Evolutionary conservation across 768 basidiomycete species (phyloP).

Genomic region (Mycena crocata): DNA sequence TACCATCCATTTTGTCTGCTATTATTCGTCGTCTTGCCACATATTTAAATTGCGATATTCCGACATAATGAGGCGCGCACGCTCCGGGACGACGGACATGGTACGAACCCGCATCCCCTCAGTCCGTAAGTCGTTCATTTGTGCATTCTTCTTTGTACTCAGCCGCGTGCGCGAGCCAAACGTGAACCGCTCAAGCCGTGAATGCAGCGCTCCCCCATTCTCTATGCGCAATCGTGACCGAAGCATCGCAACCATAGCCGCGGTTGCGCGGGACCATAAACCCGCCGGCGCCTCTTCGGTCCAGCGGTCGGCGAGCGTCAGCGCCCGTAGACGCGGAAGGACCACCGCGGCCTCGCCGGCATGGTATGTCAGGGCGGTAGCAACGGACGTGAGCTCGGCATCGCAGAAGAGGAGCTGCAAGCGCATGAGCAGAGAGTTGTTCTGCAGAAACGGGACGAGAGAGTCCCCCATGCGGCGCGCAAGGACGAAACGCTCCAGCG

Average conservation of each 20-base stretch:
- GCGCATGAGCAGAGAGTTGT: constrained; percentile 15
- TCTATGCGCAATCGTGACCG: constrained; percentile 18
- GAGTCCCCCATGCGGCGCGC: constrained; percentile 7
- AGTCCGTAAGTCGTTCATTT: neutral
- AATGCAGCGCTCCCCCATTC: neutral
- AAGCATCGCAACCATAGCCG: constrained; percentile 22
- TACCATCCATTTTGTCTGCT: too few relatives aligned
- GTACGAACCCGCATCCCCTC: constrained; percentile 22
- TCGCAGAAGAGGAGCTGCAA: constrained; percentile 23
- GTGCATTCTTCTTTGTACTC: constrained; percentile 16
- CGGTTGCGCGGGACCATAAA: constrained; percentile 17
- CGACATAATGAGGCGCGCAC: neutral
- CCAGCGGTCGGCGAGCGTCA: constrained; percentile 21
- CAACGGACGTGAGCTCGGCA: constrained; percentile 3
- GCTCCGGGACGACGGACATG: neutral
- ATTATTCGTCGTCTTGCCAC: constrained; percentile 2
- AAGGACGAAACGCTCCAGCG: constrained; percentile 16
- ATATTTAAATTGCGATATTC: constrained; percentile 4
- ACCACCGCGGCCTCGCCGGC: neutral
- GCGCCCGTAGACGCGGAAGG: constrained; percentile 14
- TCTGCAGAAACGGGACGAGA: constrained; percentile 18
- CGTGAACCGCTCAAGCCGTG: neutral
- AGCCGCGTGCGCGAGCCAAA: constrained; percentile 14
- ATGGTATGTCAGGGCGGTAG: neutral
- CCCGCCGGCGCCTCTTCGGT: constrained; percentile 4